Evolutionary conservation across 768 basidiomycete species (phyloP).

Genomic region (Crucibulum laeve): DNA sequence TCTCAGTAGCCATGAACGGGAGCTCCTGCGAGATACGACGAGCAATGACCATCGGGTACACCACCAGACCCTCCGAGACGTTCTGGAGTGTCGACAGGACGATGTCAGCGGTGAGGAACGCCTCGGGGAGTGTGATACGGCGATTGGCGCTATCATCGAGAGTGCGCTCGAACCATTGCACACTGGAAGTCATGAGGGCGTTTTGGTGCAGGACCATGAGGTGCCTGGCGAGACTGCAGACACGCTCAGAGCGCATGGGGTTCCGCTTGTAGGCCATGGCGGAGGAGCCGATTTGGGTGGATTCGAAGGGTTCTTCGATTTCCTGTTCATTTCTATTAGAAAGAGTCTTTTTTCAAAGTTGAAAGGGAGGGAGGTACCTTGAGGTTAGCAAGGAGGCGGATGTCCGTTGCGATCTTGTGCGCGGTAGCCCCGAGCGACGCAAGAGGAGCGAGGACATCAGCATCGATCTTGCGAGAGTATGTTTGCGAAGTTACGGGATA

Average conservation of each 20-base stretch:
- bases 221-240: slow-evolving; percentile 94
- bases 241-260: slow-evolving; percentile 97
- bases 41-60: slow-evolving; percentile 94
- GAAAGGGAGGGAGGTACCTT: slow-evolving; percentile 48
- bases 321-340: slow-evolving; percentile 44
- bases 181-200: slow-evolving; percentile 88
- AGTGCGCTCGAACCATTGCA: slow-evolving; percentile 99
- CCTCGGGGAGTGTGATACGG: slow-evolving; percentile 93
- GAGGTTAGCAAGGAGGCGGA: slow-evolving; percentile 89
- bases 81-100: slow-evolving; percentile 94
- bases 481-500: slow-evolving; percentile 99
- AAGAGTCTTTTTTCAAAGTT: neutral
- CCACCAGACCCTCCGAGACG: slow-evolving; percentile 97
- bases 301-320: slow-evolving; percentile 98
- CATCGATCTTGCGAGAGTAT: slow-evolving; percentile 96
- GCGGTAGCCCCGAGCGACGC: slow-evolving; percentile 92
- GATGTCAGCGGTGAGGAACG: slow-evolving; percentile 95
- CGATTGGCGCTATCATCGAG: slow-evolving; percentile 98
- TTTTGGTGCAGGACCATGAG: slow-evolving; percentile 96
- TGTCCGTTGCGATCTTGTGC: slow-evolving; percentile 96
- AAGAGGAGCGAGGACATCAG: slow-evolving; percentile 87
- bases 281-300: slow-evolving; percentile 94
- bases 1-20: slow-evolving; percentile 99
- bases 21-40: slow-evolving; percentile 91
- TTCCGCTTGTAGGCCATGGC: slow-evolving; percentile 99